These are phyloP conservation scores for Spencermartinsiella europaea DNA, from an alignment of 805 yeast species.

Conservation along the genomic window DNA sequence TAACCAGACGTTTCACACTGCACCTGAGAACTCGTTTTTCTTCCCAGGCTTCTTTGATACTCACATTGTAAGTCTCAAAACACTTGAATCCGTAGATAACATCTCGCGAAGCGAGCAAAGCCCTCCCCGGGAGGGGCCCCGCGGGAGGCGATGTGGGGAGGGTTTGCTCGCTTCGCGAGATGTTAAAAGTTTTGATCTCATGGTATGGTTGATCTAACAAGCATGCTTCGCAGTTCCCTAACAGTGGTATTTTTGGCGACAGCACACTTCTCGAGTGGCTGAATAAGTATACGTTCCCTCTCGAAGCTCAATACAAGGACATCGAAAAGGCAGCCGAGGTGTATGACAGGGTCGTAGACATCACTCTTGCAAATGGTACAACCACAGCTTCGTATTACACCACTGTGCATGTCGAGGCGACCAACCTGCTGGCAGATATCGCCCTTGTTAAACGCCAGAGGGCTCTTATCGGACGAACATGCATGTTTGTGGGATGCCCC, in stretches of 20 bases:
- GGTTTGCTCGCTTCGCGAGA: background rate
- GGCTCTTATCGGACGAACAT: conserved; percentile 87
- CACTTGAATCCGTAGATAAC: background rate
- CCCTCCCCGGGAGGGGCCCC: too few relatives aligned
- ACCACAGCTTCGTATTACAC: conserved; percentile 92
- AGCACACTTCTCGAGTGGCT: conserved; percentile 88
- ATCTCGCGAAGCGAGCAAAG: background rate
- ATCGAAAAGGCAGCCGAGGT: conserved; percentile 51
- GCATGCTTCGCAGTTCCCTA: conserved; percentile 85
- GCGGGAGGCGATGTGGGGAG: too few relatives aligned
- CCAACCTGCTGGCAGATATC: conserved; percentile 70
- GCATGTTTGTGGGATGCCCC: conserved; percentile 85
- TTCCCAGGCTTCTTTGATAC: conserved; percentile 83
- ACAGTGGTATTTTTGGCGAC: conserved; percentile 77
- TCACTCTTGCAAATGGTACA: conserved; percentile 76
- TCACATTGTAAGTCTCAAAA: conserved; percentile 42
- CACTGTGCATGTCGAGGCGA: conserved; percentile 72
- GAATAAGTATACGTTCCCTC: conserved; percentile 78
- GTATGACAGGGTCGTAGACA: conserved; percentile 60
- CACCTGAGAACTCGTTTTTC: conserved; percentile 42
- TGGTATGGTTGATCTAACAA: too few relatives aligned
- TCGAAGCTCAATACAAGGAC: conserved; percentile 65
- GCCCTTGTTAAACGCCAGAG: conserved; percentile 70
- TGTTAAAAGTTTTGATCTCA: background rate
- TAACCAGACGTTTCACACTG: background rate